These are phyloP conservation scores for Ceratocystis huliohia DNA, from an alignment of 2,329 filamentous ascomycete genomes.

Conservation along the genomic window DNA sequence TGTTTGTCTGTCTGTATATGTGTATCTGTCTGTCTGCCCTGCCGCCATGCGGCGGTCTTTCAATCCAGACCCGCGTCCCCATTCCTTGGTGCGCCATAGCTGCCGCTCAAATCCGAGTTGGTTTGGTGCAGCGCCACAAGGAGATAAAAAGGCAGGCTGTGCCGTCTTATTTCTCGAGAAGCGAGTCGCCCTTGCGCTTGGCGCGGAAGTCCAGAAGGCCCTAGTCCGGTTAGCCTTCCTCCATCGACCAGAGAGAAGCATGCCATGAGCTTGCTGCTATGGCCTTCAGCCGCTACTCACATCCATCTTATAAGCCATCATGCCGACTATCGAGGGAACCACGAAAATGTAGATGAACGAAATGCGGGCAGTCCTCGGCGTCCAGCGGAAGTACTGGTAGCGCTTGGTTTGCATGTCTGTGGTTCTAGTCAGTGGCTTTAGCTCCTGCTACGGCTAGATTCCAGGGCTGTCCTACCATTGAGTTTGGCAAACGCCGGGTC, in stretches of 20 bases:
- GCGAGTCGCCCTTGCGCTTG: slow-evolving; percentile 78
- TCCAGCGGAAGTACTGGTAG: slow-evolving; percentile 95
- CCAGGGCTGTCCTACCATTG: slow-evolving; percentile 13
- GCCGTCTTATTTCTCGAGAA: slow-evolving; percentile 56
- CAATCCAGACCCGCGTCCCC: too few relatives aligned
- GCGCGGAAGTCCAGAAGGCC: slow-evolving; percentile 75
- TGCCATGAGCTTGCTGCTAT: neutral
- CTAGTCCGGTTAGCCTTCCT: slow-evolving; percentile 35
- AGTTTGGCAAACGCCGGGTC: slow-evolving; percentile 22
- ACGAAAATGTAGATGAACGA: slow-evolving; percentile 63
- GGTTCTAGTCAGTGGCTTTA: neutral
- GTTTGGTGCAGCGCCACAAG: neutral
- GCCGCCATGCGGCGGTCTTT: too few relatives aligned
- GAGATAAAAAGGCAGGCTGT: neutral
- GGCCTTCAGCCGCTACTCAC: slow-evolving; percentile 43
- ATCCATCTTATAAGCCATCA: slow-evolving; percentile 67
- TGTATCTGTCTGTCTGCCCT: slow-evolving; percentile 1
- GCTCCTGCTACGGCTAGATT: neutral
- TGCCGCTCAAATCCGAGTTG: neutral
- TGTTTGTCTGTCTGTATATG: slow-evolving; percentile 9
- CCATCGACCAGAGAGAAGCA: neutral
- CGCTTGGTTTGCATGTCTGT: slow-evolving; percentile 72
- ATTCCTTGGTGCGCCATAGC: neutral
- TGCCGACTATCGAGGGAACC: slow-evolving; percentile 58
- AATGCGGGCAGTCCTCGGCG: slow-evolving; percentile 64